Conservation (phyloP, 768 basidiomycete species). For the Kwoniella dendrophila region DNA sequence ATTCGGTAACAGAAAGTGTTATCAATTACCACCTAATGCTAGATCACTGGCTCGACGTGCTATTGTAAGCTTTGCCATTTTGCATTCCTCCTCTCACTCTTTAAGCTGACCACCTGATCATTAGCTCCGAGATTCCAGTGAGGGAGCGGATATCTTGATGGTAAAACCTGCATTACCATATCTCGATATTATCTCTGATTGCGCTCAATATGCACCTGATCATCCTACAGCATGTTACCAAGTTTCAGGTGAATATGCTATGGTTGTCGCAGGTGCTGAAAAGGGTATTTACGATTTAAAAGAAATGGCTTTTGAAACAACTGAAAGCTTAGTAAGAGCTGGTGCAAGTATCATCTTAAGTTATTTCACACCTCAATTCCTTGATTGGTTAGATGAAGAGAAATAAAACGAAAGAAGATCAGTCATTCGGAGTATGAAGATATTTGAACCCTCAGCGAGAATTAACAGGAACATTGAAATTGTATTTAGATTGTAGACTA, state of each 20-base stretch:
- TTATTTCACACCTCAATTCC: conserved; percentile 95
- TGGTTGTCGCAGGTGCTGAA: conserved; percentile 89
- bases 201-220: conserved; percentile 74
- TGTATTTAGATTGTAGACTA: too few relatives aligned
- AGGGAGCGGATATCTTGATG: conserved; percentile 99
- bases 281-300: conserved; percentile 92
- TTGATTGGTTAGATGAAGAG: conserved; percentile 62
- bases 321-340: conserved; percentile 87
- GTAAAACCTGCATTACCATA: conserved; percentile 96
- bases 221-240: conserved; percentile 91
- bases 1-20: conserved; percentile 96
- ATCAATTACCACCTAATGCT: conserved; percentile 87
- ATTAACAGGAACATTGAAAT: too few relatives aligned
- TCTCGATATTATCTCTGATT: conserved; percentile 92
- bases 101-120: background rate
- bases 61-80: conserved; percentile 65
- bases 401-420: background rate
- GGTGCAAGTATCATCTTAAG: conserved; percentile 86
- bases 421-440: background rate
- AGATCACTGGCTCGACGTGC: conserved; percentile 90
- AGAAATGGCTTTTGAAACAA: conserved; percentile 91
- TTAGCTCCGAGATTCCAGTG: conserved; percentile 80
- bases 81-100: background rate
- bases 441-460: too few relatives aligned
- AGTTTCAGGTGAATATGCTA: conserved; percentile 96